Evolutionary conservation across 2,329 filamentous ascomycete genomes (phyloP).

Genomic region (Apiospora hydei): DNA sequence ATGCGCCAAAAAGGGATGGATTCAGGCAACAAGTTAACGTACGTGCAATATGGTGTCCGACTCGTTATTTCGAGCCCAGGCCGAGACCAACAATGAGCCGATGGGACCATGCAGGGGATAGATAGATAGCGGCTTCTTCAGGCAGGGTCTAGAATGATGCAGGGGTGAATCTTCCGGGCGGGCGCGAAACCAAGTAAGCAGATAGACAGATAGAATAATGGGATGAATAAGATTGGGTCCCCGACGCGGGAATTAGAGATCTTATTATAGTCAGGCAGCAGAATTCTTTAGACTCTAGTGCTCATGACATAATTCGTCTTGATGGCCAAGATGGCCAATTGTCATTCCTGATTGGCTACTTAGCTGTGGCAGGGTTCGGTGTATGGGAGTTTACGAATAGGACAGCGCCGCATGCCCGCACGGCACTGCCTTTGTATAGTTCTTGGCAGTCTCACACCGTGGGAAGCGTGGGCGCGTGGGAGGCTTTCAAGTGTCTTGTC

Average conservation of each 20-base stretch:
- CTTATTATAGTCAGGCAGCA: slow-evolving; percentile 21
- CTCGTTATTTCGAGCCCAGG: background rate
- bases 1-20: background rate
- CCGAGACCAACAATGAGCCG: background rate
- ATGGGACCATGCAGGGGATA: background rate
- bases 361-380: background rate
- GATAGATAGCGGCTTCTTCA: background rate
- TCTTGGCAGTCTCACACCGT: background rate
- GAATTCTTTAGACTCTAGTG: slow-evolving; percentile 9
- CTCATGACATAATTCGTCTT: background rate
- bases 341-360: background rate
- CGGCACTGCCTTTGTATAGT: background rate
- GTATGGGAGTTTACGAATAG: background rate
- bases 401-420: background rate
- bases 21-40: background rate
- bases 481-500: background rate
- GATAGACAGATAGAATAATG: background rate
- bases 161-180: background rate
- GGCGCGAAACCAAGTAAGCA: background rate
- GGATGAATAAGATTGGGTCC: background rate
- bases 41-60: background rate
- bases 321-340: background rate
- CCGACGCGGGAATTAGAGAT: background rate
- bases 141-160: background rate
- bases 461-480: background rate